Conservation (phyloP, 768 basidiomycete species). For the Trametes punicea region DNA sequence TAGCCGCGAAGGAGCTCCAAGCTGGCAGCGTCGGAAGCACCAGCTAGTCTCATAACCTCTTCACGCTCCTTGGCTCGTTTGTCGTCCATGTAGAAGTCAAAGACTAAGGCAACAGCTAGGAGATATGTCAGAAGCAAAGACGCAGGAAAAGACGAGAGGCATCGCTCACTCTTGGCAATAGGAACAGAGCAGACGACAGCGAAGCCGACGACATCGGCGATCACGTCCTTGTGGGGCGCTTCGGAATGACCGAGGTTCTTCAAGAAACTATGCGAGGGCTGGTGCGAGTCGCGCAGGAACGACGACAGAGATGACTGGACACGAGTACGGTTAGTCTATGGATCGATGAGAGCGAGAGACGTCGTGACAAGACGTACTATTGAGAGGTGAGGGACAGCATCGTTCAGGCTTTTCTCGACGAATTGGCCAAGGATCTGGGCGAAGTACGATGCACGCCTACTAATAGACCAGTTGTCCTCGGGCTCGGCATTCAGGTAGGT, state of each 20-base stretch:
- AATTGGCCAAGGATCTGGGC: conserved; percentile 31
- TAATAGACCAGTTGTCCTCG: conserved; percentile 34
- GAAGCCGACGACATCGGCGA: conserved; percentile 44
- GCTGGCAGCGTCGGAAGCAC: conserved; percentile 32
- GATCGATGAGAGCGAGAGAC: not conserved
- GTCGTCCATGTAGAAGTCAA: conserved; percentile 53
- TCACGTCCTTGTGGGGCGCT: conserved; percentile 40
- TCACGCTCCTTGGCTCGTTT: conserved; percentile 36
- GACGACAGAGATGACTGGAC: not conserved
- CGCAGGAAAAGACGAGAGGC: not conserved
- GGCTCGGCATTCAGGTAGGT: conserved; percentile 31
- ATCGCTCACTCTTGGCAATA: conserved; percentile 39
- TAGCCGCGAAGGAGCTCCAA: conserved; percentile 43
- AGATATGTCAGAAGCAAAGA: not conserved
- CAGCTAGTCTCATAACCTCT: conserved; percentile 37
- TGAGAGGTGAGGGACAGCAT: conserved; percentile 3
- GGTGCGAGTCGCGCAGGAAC: conserved; percentile 22
- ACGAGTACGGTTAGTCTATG: not conserved
- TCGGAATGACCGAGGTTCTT: conserved; percentile 32
- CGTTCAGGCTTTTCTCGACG: conserved; percentile 24
- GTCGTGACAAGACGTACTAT: not conserved
- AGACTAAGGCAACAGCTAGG: conserved; percentile 42
- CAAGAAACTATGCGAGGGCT: conserved; percentile 40
- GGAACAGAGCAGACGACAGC: conserved; percentile 47
- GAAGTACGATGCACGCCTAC: conserved; percentile 30